These are phyloP conservation scores for Trichophyton rubrum DNA, from an alignment of 2,329 filamentous ascomycete genomes.

Conservation along the genomic window DNA sequence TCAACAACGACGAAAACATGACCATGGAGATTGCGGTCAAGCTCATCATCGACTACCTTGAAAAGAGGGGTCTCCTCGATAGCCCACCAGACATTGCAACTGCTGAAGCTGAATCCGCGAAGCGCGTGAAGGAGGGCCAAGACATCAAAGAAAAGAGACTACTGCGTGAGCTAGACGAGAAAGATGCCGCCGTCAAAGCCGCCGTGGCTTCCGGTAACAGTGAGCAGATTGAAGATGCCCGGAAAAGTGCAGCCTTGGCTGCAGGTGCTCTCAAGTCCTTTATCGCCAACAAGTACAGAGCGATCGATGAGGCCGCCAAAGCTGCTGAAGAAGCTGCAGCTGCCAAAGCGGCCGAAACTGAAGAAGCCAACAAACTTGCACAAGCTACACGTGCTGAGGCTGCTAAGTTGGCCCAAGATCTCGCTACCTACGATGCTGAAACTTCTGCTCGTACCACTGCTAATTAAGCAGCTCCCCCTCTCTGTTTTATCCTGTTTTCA, in stretches of 20 bases:
- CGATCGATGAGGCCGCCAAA: not conserved
- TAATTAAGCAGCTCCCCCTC: not conserved
- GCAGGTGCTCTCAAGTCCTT: too few species aligned
- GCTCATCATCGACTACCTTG: conserved; percentile 68
- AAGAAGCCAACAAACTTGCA: not conserved
- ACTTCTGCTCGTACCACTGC: not conserved
- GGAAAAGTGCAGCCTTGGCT: too few species aligned
- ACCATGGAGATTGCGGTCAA: conserved; percentile 76
- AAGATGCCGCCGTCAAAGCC: not conserved
- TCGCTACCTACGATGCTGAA: not conserved
- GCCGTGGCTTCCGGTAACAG: not conserved
- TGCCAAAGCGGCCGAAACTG: not conserved
- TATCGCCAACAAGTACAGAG: too few species aligned
- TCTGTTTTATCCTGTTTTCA: not conserved
- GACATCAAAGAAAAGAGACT: not conserved
- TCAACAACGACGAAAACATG: conserved; percentile 66
- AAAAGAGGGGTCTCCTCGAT: conserved; percentile 52
- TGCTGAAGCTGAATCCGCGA: not conserved
- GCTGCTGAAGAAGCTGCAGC: not conserved
- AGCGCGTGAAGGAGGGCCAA: not conserved
- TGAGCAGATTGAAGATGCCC: too few species aligned
- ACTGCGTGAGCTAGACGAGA: not conserved
- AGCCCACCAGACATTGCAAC: conserved; percentile 8
- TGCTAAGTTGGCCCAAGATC: not conserved
- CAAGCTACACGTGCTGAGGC: not conserved